Percentiles rank a stretch among this genome's conserved stretches.
Conservation (phyloP, 1,284 basidiomycete genomes). For the Termitomyces sp. region DNA sequence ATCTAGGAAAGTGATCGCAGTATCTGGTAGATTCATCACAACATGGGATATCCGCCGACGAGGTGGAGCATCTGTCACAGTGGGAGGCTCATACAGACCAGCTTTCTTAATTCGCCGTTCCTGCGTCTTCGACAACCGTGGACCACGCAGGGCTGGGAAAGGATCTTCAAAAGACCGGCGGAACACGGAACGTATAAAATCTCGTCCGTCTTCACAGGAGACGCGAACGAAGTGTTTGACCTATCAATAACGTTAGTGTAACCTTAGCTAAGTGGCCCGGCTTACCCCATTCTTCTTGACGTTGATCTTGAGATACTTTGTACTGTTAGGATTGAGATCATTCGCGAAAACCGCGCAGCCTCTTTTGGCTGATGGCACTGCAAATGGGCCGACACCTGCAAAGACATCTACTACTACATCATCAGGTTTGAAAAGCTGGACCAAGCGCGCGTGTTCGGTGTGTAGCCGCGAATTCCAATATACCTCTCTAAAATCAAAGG, state of each 20-base stretch:
- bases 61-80: slow-evolving; percentile 15
- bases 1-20: slow-evolving; percentile 86
- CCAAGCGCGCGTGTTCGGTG: slow-evolving; percentile 85
- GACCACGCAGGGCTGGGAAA: slow-evolving; percentile 51
- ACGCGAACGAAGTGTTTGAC: slow-evolving; percentile 64
- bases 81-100: not conserved
- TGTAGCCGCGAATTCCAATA: slow-evolving; percentile 98
- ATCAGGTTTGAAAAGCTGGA: slow-evolving; percentile 60
- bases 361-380: slow-evolving; percentile 87
- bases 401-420: slow-evolving; percentile 91
- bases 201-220: slow-evolving; percentile 78
- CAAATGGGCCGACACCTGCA: slow-evolving; percentile 97
- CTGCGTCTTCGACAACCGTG: slow-evolving; percentile 30
- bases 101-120: slow-evolving; percentile 28
- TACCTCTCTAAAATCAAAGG: slow-evolving; percentile 92
- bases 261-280: slow-evolving; percentile 7
- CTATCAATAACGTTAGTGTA: slow-evolving; percentile 33
- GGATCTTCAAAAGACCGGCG: slow-evolving; percentile 54
- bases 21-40: slow-evolving; percentile 96
- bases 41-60: slow-evolving; percentile 76
- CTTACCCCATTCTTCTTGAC: slow-evolving; percentile 68
- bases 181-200: slow-evolving; percentile 69
- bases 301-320: slow-evolving; percentile 76
- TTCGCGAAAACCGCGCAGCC: slow-evolving; percentile 88
- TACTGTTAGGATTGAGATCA: slow-evolving; percentile 89